Evolutionary conservation across 192 early-diverging fungal genomes (phyloP).

Genomic region (Cetraspora pellucida): DNA sequence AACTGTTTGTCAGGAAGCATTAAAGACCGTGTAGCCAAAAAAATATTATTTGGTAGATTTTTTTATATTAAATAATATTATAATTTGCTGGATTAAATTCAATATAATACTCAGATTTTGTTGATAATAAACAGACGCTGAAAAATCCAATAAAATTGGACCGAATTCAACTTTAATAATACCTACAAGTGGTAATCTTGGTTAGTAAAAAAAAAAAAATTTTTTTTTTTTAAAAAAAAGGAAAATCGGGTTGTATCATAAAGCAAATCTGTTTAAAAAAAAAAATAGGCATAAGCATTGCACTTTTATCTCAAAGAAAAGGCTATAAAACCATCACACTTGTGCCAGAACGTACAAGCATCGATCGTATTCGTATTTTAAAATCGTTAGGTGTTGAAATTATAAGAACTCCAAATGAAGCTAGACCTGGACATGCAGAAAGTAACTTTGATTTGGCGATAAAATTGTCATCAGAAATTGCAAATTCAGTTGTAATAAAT

Average conservation of each 20-base stretch:
- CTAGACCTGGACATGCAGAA: conserved; percentile 65
- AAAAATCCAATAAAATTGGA: conserved; percentile 37
- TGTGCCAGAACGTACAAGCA: conserved; percentile 73
- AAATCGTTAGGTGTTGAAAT: conserved; percentile 72
- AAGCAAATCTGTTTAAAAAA: neutral
- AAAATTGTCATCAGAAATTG: conserved; percentile 53
- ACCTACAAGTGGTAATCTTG: conserved; percentile 70
- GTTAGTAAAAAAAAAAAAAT: neutral
- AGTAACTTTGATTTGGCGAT: conserved; percentile 62
- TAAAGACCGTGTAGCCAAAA: conserved; percentile 74
- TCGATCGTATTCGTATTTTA: conserved; percentile 65
- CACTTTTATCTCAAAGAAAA: conserved; percentile 51
- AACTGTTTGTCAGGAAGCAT: conserved; percentile 69
- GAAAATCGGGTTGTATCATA: neutral
- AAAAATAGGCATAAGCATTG: conserved; percentile 61
- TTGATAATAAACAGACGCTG: neutral
- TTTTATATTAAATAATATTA: conserved; percentile 23
- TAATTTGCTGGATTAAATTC: neutral
- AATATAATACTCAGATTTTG: neutral
- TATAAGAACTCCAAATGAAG: conserved; percentile 69
- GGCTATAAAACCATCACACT: conserved; percentile 56
- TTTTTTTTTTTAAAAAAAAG: too few species aligned
- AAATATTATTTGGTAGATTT: conserved; percentile 45
- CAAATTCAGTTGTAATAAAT: conserved; percentile 61
- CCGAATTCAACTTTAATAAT: conserved; percentile 58